A percentile compares a stretch with the other conserved stretches of the same genome.
These are phyloP conservation scores for Dactylellina parvicollis DNA, from an alignment of 2,329 filamentous ascomycete species.

Conservation along the genomic window DNA sequence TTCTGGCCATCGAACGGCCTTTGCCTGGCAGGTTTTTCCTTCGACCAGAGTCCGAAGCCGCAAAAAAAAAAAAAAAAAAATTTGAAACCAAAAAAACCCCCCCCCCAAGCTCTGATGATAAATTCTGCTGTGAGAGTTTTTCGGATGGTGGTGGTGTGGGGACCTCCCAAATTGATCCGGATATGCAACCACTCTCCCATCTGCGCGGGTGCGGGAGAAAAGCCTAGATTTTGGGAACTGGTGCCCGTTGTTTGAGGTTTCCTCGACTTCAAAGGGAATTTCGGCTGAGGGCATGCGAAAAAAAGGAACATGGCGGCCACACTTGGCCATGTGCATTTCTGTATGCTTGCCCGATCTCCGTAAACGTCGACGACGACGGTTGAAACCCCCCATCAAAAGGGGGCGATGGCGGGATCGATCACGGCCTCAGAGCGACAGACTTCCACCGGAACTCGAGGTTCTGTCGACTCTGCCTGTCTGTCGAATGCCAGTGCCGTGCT, in stretches of 20 bases:
- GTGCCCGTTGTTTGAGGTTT: constrained; percentile 33
- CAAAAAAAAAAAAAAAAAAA: too few species aligned
- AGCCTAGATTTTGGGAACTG: constrained; percentile 52
- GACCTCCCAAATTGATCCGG: constrained; percentile 48
- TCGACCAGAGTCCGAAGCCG: too few species aligned
- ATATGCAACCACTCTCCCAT: constrained; percentile 52
- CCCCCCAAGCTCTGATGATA: not conserved
- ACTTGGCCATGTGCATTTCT: not conserved
- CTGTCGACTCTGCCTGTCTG: too few species aligned
- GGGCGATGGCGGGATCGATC: not conserved
- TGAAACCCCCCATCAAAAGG: constrained; percentile 14
- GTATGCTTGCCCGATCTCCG: too few species aligned
- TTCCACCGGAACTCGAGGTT: too few species aligned
- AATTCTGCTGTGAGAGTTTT: not conserved
- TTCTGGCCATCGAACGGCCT: too few species aligned
- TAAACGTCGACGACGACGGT: constrained; percentile 11
- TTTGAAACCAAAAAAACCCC: too few species aligned
- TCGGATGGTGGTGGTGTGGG: constrained; percentile 46
- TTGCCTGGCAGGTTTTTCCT: too few species aligned
- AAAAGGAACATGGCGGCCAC: constrained; percentile 17
- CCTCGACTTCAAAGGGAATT: constrained; percentile 18
- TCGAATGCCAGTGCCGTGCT: too few species aligned
- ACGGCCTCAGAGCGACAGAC: too few species aligned
- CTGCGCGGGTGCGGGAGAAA: constrained; percentile 54
- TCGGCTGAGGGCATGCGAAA: too few species aligned